A percentile compares a stretch with the other conserved stretches of the same genome.
These are phyloP conservation scores for Myxozyma monticola DNA, from an alignment of 805 yeast genomes.

Conservation along the genomic window DNA sequence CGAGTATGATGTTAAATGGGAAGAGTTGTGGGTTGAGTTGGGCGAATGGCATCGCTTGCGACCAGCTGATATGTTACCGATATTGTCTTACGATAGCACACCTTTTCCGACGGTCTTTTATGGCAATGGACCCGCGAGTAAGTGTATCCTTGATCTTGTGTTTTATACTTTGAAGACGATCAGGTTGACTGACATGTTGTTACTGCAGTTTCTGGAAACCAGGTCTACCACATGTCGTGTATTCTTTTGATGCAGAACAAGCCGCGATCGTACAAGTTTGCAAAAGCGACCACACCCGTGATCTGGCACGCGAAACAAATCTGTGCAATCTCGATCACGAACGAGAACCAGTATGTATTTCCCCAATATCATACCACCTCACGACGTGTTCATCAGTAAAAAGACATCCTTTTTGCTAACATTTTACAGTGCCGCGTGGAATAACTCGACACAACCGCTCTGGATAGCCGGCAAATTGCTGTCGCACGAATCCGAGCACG, in stretches of 20 bases:
- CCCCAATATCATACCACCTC: too few relatives aligned
- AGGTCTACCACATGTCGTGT: conserved; percentile 44
- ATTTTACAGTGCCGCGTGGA: conserved; percentile 34
- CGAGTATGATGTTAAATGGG: conserved; percentile 44
- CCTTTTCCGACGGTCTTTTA: conserved; percentile 45
- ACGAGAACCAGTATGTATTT: conserved; percentile 32
- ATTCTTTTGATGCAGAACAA: conserved; percentile 45
- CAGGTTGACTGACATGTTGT: neutral
- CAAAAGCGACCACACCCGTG: conserved; percentile 34
- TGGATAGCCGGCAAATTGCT: conserved; percentile 38
- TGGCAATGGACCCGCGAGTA: conserved; percentile 42
- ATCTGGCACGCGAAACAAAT: conserved; percentile 47
- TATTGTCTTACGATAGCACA: conserved; percentile 24
- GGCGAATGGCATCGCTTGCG: conserved; percentile 44
- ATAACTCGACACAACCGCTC: conserved; percentile 37
- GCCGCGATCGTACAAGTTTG: conserved; percentile 42
- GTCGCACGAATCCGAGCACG: conserved; percentile 37
- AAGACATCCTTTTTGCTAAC: neutral
- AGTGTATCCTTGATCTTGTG: neutral
- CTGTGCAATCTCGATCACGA: conserved; percentile 40
- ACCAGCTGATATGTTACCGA: conserved; percentile 42
- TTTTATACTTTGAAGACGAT: neutral
- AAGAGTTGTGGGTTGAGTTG: conserved; percentile 44
- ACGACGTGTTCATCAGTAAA: neutral
- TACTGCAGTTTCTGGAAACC: conserved; percentile 40